Base-by-base conservation (phyloP, 2,329 filamentous ascomycete genomes). In the Pseudocercospora eumusae region DNA sequence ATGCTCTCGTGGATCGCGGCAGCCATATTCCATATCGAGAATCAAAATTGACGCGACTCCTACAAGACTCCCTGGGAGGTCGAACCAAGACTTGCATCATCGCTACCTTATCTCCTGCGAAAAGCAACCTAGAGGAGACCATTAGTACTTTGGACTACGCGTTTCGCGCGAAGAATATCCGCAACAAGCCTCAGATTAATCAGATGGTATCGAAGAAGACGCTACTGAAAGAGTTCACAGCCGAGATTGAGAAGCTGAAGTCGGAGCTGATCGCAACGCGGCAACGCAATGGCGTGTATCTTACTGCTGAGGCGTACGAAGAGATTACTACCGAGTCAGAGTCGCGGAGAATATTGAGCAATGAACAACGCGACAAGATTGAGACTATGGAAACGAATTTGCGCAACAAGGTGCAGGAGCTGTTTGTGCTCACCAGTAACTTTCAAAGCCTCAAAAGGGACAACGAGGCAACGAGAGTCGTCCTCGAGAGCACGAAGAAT, bases 1-100 rank as follows among this genome's bases (percentile, higher is more conserved):
- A 99, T 74, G 95, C 95, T 0, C 84, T 99, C 11, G 95, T 98
- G 23, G 96, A 99, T 74, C 89, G 88, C 70, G 88, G 88, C 74
- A 84, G 88, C 0, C 95, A 99, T 73, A 98, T 99, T 67, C 96
- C 95, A 1, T 89, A 89, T 76, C 84, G 95, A 70, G 96, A 99
- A 77, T 99, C 95, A 1, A 99, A 99, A 76, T 86, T 99, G 71
- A 99, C 95, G 1, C 87, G 95, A 20, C 81, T 99, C 3, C 81
- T 99, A 20, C 96, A 99, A 86, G 96, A 99, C 75, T 99, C 96
- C 0, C 84, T 99, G 0, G 95, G 95, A 64, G 95, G 95, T 2
- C 87, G 90, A 57, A 99, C 96, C 1, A 99, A 99, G 75, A 99
- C 95, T 0, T 99, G 95, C 80, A 99, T 99, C 68, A 98, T 99